Conservation (phyloP, 306 rosid genomes). For the Dalbergia oliveri region DNA sequence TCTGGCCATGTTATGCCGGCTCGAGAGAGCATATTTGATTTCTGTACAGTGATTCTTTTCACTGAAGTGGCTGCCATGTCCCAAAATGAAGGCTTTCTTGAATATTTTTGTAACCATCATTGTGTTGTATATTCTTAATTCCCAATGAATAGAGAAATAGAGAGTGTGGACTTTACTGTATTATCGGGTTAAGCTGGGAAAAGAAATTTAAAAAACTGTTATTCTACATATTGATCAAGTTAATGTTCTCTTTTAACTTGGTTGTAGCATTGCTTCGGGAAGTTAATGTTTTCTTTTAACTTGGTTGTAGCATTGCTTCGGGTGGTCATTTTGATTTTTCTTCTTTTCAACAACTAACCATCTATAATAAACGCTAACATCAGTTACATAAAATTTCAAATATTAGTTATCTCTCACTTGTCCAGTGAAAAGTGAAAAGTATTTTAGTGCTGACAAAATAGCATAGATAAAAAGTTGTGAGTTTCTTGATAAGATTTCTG, state of each 20-base stretch:
- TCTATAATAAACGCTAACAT: background rate
- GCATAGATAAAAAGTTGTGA: no score
- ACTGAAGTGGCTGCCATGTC: constrained; percentile 15
- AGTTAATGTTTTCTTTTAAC: background rate
- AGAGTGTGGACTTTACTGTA: background rate
- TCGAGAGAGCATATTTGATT: constrained; percentile 9
- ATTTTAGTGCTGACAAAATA: no score
- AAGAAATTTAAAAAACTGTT: background rate
- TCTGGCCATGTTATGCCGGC: constrained; percentile 30
- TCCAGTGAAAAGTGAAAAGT: no score
- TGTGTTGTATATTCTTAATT: constrained; percentile 21
- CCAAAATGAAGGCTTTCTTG: constrained; percentile 35
- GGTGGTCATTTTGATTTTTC: background rate
- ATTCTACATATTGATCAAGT: background rate
- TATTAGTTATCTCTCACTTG: no score
- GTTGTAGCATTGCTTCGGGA: constrained; percentile 1
- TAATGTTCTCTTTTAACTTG: background rate
- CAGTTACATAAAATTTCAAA: background rate
- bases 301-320: no score
- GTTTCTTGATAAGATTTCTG: no score
- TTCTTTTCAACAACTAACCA: background rate
- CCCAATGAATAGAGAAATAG: constrained; percentile 31
- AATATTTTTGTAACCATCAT: constrained; percentile 16
- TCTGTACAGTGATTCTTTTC: background rate
- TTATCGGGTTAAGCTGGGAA: background rate